phyloP scores from a whole-genome alignment of 129 eudicot genomes.

The Artemisia tridentata region DNA sequence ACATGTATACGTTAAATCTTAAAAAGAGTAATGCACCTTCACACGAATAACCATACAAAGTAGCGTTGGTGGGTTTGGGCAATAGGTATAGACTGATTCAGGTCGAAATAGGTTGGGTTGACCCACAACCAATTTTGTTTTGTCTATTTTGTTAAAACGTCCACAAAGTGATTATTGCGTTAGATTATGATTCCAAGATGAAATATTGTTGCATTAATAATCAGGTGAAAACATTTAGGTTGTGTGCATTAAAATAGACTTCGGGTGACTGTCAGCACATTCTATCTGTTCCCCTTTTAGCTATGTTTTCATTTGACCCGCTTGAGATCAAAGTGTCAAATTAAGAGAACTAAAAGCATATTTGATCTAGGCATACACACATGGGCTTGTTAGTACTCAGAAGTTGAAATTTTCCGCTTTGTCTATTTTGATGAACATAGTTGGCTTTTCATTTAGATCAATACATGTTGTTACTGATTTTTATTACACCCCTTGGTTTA shows the following conservation, averaged over 20 bases:
- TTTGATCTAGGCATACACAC: not conserved
- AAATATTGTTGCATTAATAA: too few relatives aligned
- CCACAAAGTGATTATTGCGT: too few relatives aligned
- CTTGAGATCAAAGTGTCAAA: not conserved
- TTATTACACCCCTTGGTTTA: not conserved
- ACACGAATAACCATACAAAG: not conserved
- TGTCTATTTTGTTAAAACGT: too few relatives aligned
- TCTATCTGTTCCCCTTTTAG: too few relatives aligned
- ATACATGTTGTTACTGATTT: conserved; percentile 1
- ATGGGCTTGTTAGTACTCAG: not conserved
- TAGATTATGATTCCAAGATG: too few relatives aligned
- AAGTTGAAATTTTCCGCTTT: conserved; percentile 1
- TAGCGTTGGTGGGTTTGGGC: not conserved
- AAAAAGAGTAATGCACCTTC: not conserved
- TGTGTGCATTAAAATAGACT: too few relatives aligned
- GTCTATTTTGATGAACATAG: not conserved
- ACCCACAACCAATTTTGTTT: not conserved
- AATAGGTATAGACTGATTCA: not conserved
- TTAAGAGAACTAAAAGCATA: not conserved
- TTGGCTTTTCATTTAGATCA: conserved; percentile 2
- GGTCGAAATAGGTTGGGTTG: not conserved
- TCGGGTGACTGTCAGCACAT: not conserved
- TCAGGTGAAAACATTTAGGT: too few relatives aligned
- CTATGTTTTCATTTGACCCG: not conserved
- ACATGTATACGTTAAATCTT: not conserved